phyloP scores from a whole-genome alignment of 345 rosid genomes.

The Rhizophora mangle region DNA sequence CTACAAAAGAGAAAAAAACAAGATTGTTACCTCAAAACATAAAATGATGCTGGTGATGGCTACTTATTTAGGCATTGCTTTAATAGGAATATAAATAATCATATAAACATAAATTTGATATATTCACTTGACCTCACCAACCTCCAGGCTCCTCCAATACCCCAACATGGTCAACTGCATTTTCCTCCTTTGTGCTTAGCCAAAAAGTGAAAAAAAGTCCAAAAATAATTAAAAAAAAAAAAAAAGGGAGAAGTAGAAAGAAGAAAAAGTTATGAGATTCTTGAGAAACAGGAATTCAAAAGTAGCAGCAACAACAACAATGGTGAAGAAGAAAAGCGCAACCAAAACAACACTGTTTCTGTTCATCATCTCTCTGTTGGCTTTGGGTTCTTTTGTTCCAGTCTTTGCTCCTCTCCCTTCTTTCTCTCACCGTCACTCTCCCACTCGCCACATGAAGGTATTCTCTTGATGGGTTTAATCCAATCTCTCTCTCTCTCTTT shows the following conservation, averaged over 20 bases:
- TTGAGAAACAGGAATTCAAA: neutral
- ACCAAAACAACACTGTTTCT: slow-evolving; percentile 34
- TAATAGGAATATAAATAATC: too few relatives aligned
- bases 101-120: too few relatives aligned
- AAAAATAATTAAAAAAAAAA: too few relatives aligned
- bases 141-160: too few relatives aligned
- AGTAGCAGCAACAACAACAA: slow-evolving; percentile 13
- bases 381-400: slow-evolving; percentile 44
- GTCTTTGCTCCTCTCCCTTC: slow-evolving; percentile 71
- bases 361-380: slow-evolving; percentile 36
- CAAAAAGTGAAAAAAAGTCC: neutral
- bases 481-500: neutral
- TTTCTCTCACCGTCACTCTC: slow-evolving; percentile 27
- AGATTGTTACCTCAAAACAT: too few relatives aligned
- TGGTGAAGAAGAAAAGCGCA: slow-evolving; percentile 39
- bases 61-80: too few relatives aligned
- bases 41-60: too few relatives aligned
- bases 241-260: neutral
- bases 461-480: slow-evolving; percentile 12
- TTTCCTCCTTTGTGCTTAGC: too few relatives aligned
- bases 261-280: neutral
- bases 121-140: too few relatives aligned
- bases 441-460: slow-evolving; percentile 24
- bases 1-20: too few relatives aligned
- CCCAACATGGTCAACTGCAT: too few relatives aligned